A percentile compares a stretch with the other conserved stretches of the same genome.
These are phyloP conservation scores for Raffaelea ambrosiae DNA, from an alignment of 2,329 filamentous ascomycete genomes.

Conservation along the genomic window DNA sequence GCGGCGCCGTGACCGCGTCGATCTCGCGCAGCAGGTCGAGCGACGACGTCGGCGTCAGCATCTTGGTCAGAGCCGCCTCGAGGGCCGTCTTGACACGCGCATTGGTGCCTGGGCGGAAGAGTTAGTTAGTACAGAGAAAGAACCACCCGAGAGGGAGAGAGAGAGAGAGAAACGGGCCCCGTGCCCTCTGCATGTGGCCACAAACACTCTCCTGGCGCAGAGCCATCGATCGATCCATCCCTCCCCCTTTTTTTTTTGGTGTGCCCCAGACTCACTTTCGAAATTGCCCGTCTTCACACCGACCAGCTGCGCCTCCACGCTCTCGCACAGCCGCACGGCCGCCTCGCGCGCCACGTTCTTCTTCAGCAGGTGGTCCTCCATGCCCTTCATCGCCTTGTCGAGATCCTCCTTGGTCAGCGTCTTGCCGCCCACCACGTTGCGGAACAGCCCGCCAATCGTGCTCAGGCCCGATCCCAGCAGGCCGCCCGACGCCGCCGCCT, in stretches of 20 bases:
- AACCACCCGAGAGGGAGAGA: background rate
- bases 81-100: constrained; percentile 76
- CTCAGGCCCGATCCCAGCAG: constrained; percentile 72
- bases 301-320: constrained; percentile 81
- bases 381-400: constrained; percentile 84
- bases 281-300: constrained; percentile 89
- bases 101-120: constrained; percentile 51
- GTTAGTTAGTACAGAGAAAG: constrained; percentile 11
- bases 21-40: constrained; percentile 93
- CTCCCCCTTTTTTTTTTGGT: too few species aligned
- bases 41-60: constrained; percentile 90
- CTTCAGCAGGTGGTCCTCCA: constrained; percentile 88
- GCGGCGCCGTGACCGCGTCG: constrained; percentile 62
- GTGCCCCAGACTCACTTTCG: too few species aligned
- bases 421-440: constrained; percentile 92
- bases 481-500: constrained; percentile 40
- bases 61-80: constrained; percentile 87
- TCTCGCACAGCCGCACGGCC: constrained; percentile 80
- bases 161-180: background rate
- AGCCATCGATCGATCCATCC: too few species aligned
- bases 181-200: too few species aligned
- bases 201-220: too few species aligned
- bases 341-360: constrained; percentile 97
- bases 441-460: constrained; percentile 80
- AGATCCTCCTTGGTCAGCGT: constrained; percentile 82